Percentiles rank a stretch among this genome's conserved stretches.
Evolutionary conservation across 2,329 filamentous ascomycete species (phyloP).

Genomic region (Thielaviopsis populi): DNA sequence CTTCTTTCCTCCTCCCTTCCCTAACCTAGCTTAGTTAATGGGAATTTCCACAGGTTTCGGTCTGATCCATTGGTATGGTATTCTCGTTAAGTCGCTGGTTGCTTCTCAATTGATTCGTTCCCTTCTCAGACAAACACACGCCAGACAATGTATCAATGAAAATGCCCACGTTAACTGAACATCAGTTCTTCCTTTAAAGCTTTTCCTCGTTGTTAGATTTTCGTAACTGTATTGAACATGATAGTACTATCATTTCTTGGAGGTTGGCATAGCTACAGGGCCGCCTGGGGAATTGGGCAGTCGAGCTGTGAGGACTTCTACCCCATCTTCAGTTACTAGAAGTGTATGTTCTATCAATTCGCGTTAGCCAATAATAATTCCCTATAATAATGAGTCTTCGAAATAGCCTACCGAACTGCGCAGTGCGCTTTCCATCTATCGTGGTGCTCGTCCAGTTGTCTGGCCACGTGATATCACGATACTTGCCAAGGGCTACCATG

Average conservation of each 20-base stretch:
- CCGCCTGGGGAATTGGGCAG: slow-evolving; percentile 61
- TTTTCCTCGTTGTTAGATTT: not conserved
- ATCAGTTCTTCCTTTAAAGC: not conserved
- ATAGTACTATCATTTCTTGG: not conserved
- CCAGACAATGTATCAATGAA: too few species aligned
- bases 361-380: not conserved
- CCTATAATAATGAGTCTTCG: not conserved
- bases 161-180: not conserved
- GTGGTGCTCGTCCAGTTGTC: slow-evolving; percentile 98
- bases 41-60: too few species aligned
- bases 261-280: slow-evolving; percentile 41
- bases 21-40: too few species aligned
- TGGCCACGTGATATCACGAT: slow-evolving; percentile 90
- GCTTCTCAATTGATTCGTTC: too few species aligned
- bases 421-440: slow-evolving; percentile 72
- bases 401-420: slow-evolving; percentile 63
- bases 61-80: too few species aligned
- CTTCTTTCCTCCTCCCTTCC: too few species aligned
- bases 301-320: slow-evolving; percentile 67
- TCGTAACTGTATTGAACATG: not conserved
- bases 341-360: slow-evolving; percentile 54
- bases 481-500: slow-evolving; percentile 88
- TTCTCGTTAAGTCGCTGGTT: too few species aligned
- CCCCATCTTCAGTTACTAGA: slow-evolving; percentile 66
- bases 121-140: too few species aligned